Conservation (phyloP, 495 filamentous ascomycete species). For the Podospora pseudocomata region DNA sequence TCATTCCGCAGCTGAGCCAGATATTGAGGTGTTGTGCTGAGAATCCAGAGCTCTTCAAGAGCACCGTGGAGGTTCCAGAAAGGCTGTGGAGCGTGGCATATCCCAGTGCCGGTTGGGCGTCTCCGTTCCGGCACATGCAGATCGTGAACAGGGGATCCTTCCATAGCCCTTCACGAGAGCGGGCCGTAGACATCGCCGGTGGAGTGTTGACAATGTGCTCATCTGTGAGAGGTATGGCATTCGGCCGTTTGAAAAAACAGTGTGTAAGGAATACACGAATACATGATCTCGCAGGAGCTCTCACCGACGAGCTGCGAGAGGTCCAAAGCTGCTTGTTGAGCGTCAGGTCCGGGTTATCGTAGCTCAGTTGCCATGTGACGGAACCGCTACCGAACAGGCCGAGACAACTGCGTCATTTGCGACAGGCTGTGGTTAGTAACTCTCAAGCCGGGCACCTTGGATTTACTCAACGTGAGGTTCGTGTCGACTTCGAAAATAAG, state of each 20-base stretch:
- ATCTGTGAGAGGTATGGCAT: background rate
- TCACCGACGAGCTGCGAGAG: background rate
- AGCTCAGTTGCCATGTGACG: background rate
- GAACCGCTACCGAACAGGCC: background rate
- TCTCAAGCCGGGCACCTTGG: no score
- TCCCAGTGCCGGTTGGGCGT: background rate
- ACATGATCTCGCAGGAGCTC: background rate
- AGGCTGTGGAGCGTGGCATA: background rate
- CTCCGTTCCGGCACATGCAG: background rate
- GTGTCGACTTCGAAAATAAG: background rate
- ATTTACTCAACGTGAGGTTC: no score
- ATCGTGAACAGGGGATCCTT: background rate
- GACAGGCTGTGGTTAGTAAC: background rate
- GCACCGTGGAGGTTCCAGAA: background rate
- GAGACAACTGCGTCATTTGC: background rate
- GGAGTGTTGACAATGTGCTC: background rate
- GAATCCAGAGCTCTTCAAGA: background rate
- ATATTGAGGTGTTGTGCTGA: background rate
- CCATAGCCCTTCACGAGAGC: background rate
- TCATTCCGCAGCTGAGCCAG: background rate
- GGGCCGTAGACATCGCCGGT: background rate
- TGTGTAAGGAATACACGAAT: background rate
- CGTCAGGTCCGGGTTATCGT: background rate
- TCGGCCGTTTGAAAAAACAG: background rate
- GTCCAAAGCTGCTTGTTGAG: background rate